These are phyloP conservation scores for Melanopsichium pennsylvanicum DNA, from an alignment of 1,284 basidiomycete species.

Conservation along the genomic window DNA sequence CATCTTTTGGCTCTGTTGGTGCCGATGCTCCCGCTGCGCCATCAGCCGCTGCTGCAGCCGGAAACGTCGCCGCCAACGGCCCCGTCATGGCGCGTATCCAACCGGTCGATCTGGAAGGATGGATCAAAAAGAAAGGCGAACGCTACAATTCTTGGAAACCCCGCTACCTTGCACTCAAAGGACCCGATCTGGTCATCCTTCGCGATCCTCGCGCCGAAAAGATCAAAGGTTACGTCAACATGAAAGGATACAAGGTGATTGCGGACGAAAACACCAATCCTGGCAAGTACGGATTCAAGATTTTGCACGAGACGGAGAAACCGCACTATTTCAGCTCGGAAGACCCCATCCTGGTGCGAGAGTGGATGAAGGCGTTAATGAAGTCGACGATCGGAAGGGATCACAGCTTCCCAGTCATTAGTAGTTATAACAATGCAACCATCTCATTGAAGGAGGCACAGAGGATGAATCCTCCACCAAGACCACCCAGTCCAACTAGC, in stretches of 20 bases:
- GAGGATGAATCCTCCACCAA: constrained; percentile 90
- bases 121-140: constrained; percentile 95
- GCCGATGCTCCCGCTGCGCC: constrained; percentile 43
- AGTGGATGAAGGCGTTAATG: constrained; percentile 99
- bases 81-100: constrained; percentile 61
- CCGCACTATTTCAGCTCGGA: constrained; percentile 90
- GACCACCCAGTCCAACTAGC: constrained; percentile 88
- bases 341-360: constrained; percentile 81
- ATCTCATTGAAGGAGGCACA: constrained; percentile 94
- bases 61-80: constrained; percentile 8
- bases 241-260: constrained; percentile 89
- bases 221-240: constrained; percentile 94
- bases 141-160: constrained; percentile 92
- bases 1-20: constrained; percentile 26
- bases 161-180: constrained; percentile 93
- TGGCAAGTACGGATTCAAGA: constrained; percentile 92
- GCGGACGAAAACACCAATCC: constrained; percentile 91
- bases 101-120: constrained; percentile 69
- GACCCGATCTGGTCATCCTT: constrained; percentile 70
- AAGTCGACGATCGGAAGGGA: constrained; percentile 90
- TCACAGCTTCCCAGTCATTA: constrained; percentile 77
- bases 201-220: constrained; percentile 66
- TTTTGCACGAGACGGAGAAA: constrained; percentile 87
- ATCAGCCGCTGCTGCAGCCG: constrained; percentile 37
- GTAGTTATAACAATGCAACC: constrained; percentile 95